Conservation (phyloP, 441 rosid genomes). For the Croton setiger region DNA sequence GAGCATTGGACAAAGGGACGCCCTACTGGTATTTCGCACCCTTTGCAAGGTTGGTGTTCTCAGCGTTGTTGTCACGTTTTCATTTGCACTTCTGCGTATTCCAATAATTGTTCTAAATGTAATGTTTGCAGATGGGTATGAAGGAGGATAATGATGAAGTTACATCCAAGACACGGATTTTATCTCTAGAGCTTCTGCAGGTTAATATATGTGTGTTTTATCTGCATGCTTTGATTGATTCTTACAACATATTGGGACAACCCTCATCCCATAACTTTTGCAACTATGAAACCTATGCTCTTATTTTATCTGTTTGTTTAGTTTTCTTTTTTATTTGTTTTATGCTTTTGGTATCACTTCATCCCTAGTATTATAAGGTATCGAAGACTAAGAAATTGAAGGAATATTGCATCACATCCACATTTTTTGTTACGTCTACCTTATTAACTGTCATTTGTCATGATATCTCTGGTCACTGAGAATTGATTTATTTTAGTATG, state of each 20-base stretch:
- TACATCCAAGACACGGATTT: slow-evolving; percentile 82
- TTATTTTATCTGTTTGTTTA: not conserved
- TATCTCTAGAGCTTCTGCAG: slow-evolving; percentile 99
- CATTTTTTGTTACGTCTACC: not conserved
- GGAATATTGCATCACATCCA: not conserved
- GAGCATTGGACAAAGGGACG: slow-evolving; percentile 95
- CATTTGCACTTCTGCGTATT: slow-evolving; percentile 23
- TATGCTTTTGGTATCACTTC: not conserved
- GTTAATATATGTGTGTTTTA: slow-evolving; percentile 35
- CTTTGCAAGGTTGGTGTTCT: slow-evolving; percentile 89
- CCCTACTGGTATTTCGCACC: slow-evolving; percentile 91
- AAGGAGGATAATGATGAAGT: slow-evolving; percentile 98
- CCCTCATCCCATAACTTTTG: not conserved
- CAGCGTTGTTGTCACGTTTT: slow-evolving; percentile 16
- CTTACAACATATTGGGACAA: slow-evolving; percentile 15
- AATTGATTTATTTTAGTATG: not conserved
- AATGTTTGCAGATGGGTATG: slow-evolving; percentile 86
- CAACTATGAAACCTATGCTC: not conserved
- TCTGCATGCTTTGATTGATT: slow-evolving; percentile 21
- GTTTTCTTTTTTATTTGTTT: slow-evolving; percentile 13
- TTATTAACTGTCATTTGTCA: not conserved
- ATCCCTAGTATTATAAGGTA: not conserved
- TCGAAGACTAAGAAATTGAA: slow-evolving; percentile 11
- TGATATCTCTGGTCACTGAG: too few species aligned
- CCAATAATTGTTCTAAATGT: slow-evolving; percentile 20